Evolutionary conservation across 768 basidiomycete genomes (phyloP), one percentile per base, ranked within the genome.

Genomic region (Boletus pseudo-olivaceus): DNA sequence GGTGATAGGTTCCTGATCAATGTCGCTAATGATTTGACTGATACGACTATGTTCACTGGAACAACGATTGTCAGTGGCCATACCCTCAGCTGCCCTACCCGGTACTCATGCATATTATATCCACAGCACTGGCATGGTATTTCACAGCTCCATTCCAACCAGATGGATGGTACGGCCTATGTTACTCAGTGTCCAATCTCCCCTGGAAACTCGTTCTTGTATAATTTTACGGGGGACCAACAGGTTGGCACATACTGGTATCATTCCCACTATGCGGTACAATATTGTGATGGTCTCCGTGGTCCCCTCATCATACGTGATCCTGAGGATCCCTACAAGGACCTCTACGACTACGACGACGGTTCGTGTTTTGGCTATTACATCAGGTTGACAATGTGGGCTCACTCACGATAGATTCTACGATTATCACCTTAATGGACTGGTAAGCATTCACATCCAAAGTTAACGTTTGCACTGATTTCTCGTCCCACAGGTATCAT

Each of bases 141-240:
- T 40, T 58, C 47, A 49, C 67, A 69, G 47, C 44, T 54, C 45
- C 58, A 60, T n/a, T 62, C 55, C 6, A 64, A 55, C 42, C 53
- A 60, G 42, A 55, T 52, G 50, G 56, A 76, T 54, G 76, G 75
- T 6, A 43, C 61, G 33, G 65, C 75, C 9, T 72, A 64, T 30
- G 74, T 78, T 2, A 76, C 67, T 37, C 75, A 76, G 59, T 77
- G 75, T 53, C 75, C 75, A 3, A 77, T 76, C 29, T 59, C 60
- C 5, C 38, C 38, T 11, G 38, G 38, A 19, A 11, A 39, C 0
- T 39, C 38, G 5, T 39, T 39, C 5, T 11, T 39, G 38, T 39
- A 39, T 39, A 39, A 39, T 19, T 39, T 39, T 5, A 39, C 29
- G 29, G 29, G 29, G 4, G 29, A 29, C 29, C 29, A 29, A 29